A percentile compares a stretch with the other conserved stretches of the same genome.
These are phyloP conservation scores for Ilyonectria destructans DNA, from an alignment of 2,329 filamentous ascomycete genomes.

Conservation along the genomic window DNA sequence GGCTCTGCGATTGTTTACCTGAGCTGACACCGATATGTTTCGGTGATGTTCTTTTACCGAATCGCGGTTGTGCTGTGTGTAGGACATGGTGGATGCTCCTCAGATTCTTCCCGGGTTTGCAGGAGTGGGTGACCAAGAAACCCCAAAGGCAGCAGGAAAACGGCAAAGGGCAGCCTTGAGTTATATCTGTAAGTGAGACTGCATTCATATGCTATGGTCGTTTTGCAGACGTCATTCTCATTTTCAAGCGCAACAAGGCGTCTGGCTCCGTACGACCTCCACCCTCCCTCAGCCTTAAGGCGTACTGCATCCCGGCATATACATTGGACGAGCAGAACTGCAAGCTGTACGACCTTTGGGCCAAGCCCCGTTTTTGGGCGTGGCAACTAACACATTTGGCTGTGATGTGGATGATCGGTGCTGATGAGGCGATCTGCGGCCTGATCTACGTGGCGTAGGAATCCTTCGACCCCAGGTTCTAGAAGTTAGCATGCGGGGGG, in stretches of 20 bases:
- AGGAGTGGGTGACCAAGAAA: background rate
- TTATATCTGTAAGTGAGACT: background rate
- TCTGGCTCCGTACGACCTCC: background rate
- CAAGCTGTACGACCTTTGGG: background rate
- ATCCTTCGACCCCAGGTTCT: slow-evolving; percentile 22
- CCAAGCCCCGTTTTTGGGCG: background rate
- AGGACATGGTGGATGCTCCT: background rate
- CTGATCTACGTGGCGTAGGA: background rate
- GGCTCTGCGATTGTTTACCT: slow-evolving; percentile 49
- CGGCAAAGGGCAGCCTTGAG: background rate
- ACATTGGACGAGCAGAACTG: background rate
- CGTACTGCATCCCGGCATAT: background rate
- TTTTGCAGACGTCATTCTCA: background rate
- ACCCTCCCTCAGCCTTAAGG: background rate
- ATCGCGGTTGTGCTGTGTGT: slow-evolving; percentile 9
- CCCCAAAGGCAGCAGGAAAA: background rate
- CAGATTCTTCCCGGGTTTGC: background rate
- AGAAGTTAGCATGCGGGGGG: background rate
- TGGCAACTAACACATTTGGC: background rate
- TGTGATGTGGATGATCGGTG: slow-evolving; percentile 2
- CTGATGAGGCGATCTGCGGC: slow-evolving; percentile 14
- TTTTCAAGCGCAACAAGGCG: background rate
- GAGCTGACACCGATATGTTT: slow-evolving; percentile 18
- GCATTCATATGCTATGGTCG: too few species aligned
- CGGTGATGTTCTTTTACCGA: slow-evolving; percentile 12